Evolutionary conservation across 495 filamentous ascomycete species (phyloP), one percentile per base, ranked within the genome.

Genomic region (Daldinia decipiens): DNA sequence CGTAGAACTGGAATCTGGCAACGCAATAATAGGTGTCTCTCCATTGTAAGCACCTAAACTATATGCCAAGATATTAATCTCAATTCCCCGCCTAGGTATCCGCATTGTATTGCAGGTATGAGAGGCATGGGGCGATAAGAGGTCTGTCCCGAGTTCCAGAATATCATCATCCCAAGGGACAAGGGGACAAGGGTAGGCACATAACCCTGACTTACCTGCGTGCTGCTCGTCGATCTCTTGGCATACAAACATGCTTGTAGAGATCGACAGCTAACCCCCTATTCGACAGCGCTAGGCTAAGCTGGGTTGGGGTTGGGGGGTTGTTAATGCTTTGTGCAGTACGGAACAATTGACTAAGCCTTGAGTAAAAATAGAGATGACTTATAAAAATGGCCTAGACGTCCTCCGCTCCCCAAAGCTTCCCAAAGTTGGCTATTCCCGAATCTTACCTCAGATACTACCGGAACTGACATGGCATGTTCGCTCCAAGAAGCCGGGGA

Each of bases 241-340:
- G 53, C 40, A 36, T 32, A 52, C 45, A 43, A 65, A 43, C 43
- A 32, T 57, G 34, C 60, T 69, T 69, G 67, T 53, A 71, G 58
- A 57, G 68, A 71, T 71, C 68, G 54, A 62, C 62, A 43, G 32
- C 57, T 59, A 51, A 51, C 56, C 58, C 63, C 47, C 47, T 62
- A 26, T 26, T 65, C 40, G 40, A 53, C 63, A 27, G 31, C 51
- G 57, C 52, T 47, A 47, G 9, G 43, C 43, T 24, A 47, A 11
- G 17, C 17, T 47, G 43, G 43, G 43, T 21, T 47, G 43, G 43
- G 43, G 43, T 47, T 47, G 2, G 34, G 34, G 34, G 15, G 38
- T 54, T 54, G 19, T 38, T 26, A 9, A 39, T 19, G 38, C 36
- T 59, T 29, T 53, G 21, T 55, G 38, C 27, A 26, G 53, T 13